Evolutionary conservation across 2,329 filamentous ascomycete genomes (phyloP).

Genomic region (Scedosporium aurantiacum): DNA sequence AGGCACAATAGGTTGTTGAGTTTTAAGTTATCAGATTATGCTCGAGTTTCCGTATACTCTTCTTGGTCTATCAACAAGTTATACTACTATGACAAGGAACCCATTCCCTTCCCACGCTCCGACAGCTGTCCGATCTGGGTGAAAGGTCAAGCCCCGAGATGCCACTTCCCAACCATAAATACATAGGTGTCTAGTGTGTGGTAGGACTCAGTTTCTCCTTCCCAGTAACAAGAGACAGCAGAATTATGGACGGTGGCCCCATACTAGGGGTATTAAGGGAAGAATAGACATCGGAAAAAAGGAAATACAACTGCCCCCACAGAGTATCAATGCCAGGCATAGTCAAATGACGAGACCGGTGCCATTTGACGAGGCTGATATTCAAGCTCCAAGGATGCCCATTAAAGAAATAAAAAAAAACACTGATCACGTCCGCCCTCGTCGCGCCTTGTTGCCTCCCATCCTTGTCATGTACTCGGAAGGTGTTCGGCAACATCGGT

Average conservation of each 20-base stretch:
- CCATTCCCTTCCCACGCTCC: neutral
- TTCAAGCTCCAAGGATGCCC: no score
- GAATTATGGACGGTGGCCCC: neutral
- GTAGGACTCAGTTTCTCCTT: neutral
- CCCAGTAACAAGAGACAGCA: neutral
- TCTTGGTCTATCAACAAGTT: neutral
- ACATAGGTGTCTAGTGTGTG: neutral
- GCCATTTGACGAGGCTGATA: no score
- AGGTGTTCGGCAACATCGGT: no score
- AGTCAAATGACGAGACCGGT: no score
- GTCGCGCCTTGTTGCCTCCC: no score
- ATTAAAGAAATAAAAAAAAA: no score
- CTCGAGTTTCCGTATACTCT: slow-evolving; percentile 2
- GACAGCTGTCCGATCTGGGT: neutral
- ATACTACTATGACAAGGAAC: slow-evolving; percentile 1
- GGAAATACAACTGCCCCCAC: no score
- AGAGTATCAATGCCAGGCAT: no score
- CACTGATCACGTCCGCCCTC: no score
- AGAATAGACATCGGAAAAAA: neutral
- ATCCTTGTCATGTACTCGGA: no score
- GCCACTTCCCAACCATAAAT: neutral
- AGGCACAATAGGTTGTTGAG: neutral
- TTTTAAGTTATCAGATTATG: neutral
- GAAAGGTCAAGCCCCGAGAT: neutral
- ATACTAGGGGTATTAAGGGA: neutral